Base-by-base conservation (phyloP, 345 rosid species). In the Laguncularia racemosa region DNA sequence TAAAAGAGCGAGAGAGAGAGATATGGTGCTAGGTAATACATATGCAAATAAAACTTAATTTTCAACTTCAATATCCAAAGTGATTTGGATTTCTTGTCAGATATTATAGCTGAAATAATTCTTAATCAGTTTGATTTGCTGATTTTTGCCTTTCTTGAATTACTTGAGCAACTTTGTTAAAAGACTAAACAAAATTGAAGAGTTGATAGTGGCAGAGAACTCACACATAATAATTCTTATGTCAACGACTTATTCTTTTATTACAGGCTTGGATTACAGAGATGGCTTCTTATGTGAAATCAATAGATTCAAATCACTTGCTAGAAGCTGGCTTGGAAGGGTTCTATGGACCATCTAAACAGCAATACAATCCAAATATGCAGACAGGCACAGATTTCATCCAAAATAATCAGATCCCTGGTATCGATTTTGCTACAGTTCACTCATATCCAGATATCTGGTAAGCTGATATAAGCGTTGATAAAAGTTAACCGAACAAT, bases 381-480 rank as follows among this genome's bases (percentile, higher is more conserved):
- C 81, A 70, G 16, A 72, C 76, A 2, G 92, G 92, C 38, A 80
- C 92, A 0, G 92, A 85, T 73, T 85, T 85, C 75, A 72, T 82
- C 51, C 67, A 79, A 12, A 76, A 82, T 59, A 82, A 85, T 63
- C 79, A 73, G 67, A 77, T 82, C 4, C 76, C 81, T 0, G 82
- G 66, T 46, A 76, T 85, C 16, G 92, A 85, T 23, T 78, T 85
- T 53, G 82, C 86, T 5, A 76, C 88, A 0, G 78, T 78, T 57
- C 92, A 85, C 60, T 76, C 86, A 11, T 80, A 85, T 60, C 92
- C 92, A 48, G 92, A 85, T 50, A 86, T 80, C 64, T 85, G 92
- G 91, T 82, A 65, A 58, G 19, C 6, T 44, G 1, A 47, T 23
- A 46, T 8, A 17, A 17, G 13, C 9, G 21, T 20, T 5, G 20